Conservation (phyloP, 345 rosid species). For the Theobroma cacao region DNA sequence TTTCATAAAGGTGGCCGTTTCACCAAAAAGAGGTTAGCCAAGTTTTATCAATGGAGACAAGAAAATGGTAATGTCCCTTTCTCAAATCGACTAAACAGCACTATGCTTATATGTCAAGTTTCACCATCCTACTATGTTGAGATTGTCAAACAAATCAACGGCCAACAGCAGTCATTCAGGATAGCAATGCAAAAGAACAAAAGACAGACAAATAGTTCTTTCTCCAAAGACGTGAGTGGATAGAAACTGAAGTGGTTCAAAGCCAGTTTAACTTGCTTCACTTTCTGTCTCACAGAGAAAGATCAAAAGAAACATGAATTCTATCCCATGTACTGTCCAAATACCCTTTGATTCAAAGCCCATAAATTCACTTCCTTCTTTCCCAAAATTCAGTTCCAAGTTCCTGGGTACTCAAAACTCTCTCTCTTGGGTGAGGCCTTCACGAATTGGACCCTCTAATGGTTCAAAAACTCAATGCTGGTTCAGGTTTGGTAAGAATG, state of each 20-base stretch:
- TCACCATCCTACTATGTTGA: not conserved
- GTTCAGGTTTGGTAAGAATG: slow-evolving; percentile 87
- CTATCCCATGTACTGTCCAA: slow-evolving; percentile 41
- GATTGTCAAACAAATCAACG: not conserved
- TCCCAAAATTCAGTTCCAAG: slow-evolving; percentile 35
- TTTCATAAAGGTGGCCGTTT: too few relatives aligned
- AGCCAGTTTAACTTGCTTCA: not conserved
- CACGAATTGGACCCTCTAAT: slow-evolving; percentile 62
- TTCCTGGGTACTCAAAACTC: slow-evolving; percentile 51
- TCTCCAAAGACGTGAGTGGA: slow-evolving; percentile 10
- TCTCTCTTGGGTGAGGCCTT: slow-evolving; percentile 32
- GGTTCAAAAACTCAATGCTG: slow-evolving; percentile 71
- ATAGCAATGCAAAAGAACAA: not conserved
- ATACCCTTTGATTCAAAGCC: slow-evolving; percentile 30
- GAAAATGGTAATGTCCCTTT: not conserved
- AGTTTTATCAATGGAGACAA: not conserved
- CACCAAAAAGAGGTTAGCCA: too few relatives aligned
- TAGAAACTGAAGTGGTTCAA: not conserved
- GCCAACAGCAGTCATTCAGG: not conserved
- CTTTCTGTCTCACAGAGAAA: not conserved
- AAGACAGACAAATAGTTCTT: not conserved
- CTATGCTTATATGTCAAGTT: not conserved
- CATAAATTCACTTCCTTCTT: slow-evolving; percentile 27
- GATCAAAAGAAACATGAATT: slow-evolving; percentile 36
- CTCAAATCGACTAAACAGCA: too few relatives aligned